Evolutionary conservation across 257 asterid species (phyloP).

Genomic region (Solanum bulbocastanum): DNA sequence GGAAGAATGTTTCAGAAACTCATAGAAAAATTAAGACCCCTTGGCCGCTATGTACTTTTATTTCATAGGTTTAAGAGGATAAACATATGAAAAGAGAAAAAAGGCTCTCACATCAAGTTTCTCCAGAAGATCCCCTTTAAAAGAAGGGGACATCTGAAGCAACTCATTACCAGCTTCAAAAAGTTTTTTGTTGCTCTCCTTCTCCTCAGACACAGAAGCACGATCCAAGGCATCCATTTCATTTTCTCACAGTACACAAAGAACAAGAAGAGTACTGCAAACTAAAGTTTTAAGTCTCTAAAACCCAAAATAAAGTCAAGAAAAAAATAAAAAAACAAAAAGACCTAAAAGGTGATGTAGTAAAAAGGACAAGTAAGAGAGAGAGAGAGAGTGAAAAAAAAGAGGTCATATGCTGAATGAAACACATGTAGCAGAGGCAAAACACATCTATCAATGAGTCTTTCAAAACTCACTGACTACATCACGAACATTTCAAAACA

Average conservation of each 20-base stretch:
- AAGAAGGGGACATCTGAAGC: background rate
- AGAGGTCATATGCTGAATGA: background rate
- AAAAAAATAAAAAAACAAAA: background rate
- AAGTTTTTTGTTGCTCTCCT: background rate
- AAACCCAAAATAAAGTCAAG: background rate
- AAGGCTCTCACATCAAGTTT: constrained; percentile 3
- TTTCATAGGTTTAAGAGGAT: background rate
- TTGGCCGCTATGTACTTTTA: background rate
- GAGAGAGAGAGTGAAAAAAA: background rate
- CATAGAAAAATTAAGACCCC: background rate
- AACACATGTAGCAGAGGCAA: background rate
- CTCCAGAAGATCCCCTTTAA: background rate
- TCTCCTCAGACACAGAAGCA: background rate
- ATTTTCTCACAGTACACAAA: background rate
- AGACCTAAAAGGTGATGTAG: background rate
- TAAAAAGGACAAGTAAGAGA: background rate
- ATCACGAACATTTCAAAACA: background rate
- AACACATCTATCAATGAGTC: background rate
- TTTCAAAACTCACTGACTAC: background rate
- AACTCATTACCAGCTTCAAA: background rate
- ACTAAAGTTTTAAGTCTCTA: too few species aligned
- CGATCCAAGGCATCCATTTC: background rate
- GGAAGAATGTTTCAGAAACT: background rate
- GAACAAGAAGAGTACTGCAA: background rate
- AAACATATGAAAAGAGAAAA: background rate